Base-by-base conservation (phyloP, 225 moss, liverwort and hornwort species). In the Physcomitrium patens region DNA sequence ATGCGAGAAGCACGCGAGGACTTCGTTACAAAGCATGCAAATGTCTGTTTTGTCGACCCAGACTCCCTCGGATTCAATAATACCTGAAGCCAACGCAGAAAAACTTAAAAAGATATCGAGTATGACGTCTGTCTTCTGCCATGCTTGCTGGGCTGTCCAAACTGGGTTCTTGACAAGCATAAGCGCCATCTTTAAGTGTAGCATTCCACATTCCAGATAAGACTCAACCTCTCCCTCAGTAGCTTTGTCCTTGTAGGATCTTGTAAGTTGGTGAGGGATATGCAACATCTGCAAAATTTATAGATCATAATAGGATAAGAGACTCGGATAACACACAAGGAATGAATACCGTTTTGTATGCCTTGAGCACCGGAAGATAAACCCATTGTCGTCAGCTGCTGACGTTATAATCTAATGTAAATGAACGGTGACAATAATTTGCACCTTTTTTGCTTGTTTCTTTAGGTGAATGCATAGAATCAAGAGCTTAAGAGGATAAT, bases 221-320 rank as follows among this genome's bases (percentile, higher is more conserved):
- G 77, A 83, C 52, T 70, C 72, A 46, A 79, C 73, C 69, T 84
- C 83, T 65, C 68, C 63, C 16, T 90, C 90, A 61, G 77, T 67
- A 20, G 80, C 77, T 71, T 79, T 79, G 63, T 85, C 91, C 45
- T 87, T 91, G 68, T 80, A 80, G 60, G 69, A 81, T 74, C 60
- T 79, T 27, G 89, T 89, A 31, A 97, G 84, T 51, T 87, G 89
- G 56, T 84, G 72, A 76, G 92, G 94, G 41, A 94, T 64, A 69
- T 60, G 84, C 53, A 93, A 68, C 86, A 97, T 84, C 96, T 97
- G 89, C 67, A 20, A 41, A 72, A 24, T 24, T 24, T 24, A 37
- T 37, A 67, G 67, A 41, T 2, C 68, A 78, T 11, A 17, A 75
- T 55, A 65, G 22, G n/a, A 81, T 20, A 37, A 69, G 63, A 60